Percentiles rank a stretch among this genome's conserved stretches.
Evolutionary conservation across 176 grass and related monocot genomes (phyloP).

Genomic region (Zea mays): Zm-B73-REFERENCE-NAM-5.0 NC_050102.1:6719501-6720000

Average conservation of each 20-base stretch:
- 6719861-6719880: neutral
- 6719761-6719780: neutral
- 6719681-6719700: neutral
- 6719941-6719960: neutral
- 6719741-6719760: neutral
- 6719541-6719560: constrained; percentile 61
- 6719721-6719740: neutral
- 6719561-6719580: constrained; percentile 69
- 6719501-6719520: constrained; percentile 20
- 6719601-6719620: constrained; percentile 64
- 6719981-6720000: neutral
- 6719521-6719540: constrained; percentile 65
- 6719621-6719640: constrained; percentile 60
- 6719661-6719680: constrained; percentile 39
- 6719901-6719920: no score
- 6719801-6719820: neutral
- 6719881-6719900: no score
- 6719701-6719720: neutral
- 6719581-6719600: constrained; percentile 70
- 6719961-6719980: neutral
- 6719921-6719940: neutral
- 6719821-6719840: constrained; percentile 14
- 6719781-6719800: neutral
- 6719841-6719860: neutral
- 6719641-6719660: neutral